phyloP scores from a whole-genome alignment of 148 eudicot species.

The Silene conica region DNA sequence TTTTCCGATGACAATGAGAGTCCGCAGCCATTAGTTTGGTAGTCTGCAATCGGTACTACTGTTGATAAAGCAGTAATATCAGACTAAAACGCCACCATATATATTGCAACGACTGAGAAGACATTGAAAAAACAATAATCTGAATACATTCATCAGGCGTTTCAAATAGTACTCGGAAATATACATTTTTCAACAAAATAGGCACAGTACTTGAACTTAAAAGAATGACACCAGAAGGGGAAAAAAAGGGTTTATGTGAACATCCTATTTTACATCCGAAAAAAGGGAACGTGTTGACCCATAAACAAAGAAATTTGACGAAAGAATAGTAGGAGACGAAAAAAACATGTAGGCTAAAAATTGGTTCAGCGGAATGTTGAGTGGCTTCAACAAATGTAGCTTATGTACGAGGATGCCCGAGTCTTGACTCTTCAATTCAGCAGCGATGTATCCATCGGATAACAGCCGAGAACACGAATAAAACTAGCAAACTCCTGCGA shows the following conservation, averaged over 20 bases:
- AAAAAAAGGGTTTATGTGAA: not conserved
- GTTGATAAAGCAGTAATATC: too few relatives aligned
- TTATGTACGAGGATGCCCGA: slow-evolving; percentile 21
- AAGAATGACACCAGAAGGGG: not conserved
- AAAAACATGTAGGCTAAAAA: not conserved
- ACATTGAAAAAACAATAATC: not conserved
- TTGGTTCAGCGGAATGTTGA: not conserved
- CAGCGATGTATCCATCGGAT: slow-evolving; percentile 49
- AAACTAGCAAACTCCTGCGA: slow-evolving; percentile 84
- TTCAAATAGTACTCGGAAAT: too few relatives aligned
- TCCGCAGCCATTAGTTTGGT: not conserved
- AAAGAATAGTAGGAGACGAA: slow-evolving; percentile 10
- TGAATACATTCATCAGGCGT: too few relatives aligned
- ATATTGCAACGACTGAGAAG: not conserved
- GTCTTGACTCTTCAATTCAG: slow-evolving; percentile 1
- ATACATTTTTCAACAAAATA: too few relatives aligned
- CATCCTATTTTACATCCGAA: not conserved
- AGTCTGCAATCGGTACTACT: too few relatives aligned
- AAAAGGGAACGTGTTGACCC: not conserved
- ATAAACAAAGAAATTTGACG: not conserved
- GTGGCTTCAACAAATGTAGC: slow-evolving; percentile 9
- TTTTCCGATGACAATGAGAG: not conserved
- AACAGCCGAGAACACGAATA: slow-evolving; percentile 88
- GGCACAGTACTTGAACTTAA: not conserved
- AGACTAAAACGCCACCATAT: not conserved